Evolutionary conservation across 2,329 filamentous ascomycete genomes (phyloP), one percentile per base, ranked within the genome.

Genomic region (Saccharata proteae): DNA sequence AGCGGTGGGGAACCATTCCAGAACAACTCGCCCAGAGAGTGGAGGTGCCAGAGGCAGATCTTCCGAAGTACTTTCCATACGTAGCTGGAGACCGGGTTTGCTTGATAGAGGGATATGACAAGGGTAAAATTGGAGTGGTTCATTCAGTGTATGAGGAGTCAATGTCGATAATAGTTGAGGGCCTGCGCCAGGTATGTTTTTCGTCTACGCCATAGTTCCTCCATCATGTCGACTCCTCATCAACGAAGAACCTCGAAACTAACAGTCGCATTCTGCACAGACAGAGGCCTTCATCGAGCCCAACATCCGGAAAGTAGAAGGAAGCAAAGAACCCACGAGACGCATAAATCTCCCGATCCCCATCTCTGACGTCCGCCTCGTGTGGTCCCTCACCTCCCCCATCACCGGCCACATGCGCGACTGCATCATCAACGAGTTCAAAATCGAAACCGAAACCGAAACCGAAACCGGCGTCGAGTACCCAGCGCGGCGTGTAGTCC

Each of bases 101-200:
- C 32, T 61, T 96, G 36, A 59, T 84, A 32, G 73, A 78, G 38
- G 86, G 88, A 6, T 69, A 68, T 20, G 80, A 90, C 47, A 80
- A 77, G 61, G 85, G 85, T 46, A 82, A 78, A 61, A 90, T 98
- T 56, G 81, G 82, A 30, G 61, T 62, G n/a, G 71, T 96, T 26
- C 55, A 52, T 37, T 53, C 61, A 2, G 61, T 92, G 26, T 59
- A 54, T 9, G 31, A 42, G 2, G 45, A 55, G 2, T 43, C 41
- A 10, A 52, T 55, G 16, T 39, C 43, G 7, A 45, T 61, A 22
- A 37, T 44, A 5, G 37, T 67, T 19, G 46, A 48, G 27, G 55
- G 49, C 14, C 17, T 64, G 30, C 65, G 65, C 38, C 44, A 45
- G 51, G 58, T 58, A 42, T 25, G 46, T 32, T n/a, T n/a, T n/a